phyloP scores from a whole-genome alignment of 1,139 yeast species.

The Suhomyces terraborum region DNA sequence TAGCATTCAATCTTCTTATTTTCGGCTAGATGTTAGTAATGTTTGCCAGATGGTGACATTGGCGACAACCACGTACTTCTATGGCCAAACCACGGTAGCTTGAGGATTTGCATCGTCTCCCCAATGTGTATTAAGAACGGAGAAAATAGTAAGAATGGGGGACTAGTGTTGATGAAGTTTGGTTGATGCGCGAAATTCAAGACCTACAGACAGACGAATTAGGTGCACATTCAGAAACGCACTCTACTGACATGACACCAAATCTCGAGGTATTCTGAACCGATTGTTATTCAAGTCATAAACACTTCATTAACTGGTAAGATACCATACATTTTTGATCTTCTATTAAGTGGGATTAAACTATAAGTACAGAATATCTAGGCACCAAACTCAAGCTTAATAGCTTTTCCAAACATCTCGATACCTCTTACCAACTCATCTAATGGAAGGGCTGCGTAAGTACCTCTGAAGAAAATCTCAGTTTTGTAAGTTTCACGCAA shows the following conservation, averaged over 20 bases:
- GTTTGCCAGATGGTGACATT: neutral
- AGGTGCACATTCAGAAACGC: too few species aligned
- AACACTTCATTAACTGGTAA: neutral
- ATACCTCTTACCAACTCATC: slow-evolving; percentile 62
- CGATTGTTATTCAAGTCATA: neutral
- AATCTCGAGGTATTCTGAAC: neutral
- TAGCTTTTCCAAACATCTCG: slow-evolving; percentile 64
- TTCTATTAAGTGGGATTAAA: neutral
- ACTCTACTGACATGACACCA: too few species aligned
- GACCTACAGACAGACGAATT: too few species aligned
- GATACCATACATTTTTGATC: neutral
- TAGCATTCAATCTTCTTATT: slow-evolving; percentile 81
- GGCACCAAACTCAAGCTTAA: slow-evolving; percentile 42
- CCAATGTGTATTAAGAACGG: neutral
- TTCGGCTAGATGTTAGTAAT: slow-evolving; percentile 54
- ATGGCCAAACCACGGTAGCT: slow-evolving; percentile 85
- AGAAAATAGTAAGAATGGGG: neutral
- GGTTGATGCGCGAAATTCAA: neutral
- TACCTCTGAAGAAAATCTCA: slow-evolving; percentile 80
- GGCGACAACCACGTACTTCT: slow-evolving; percentile 48
- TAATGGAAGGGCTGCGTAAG: slow-evolving; percentile 81
- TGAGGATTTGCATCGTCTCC: slow-evolving; percentile 63
- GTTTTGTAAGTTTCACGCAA: slow-evolving; percentile 38
- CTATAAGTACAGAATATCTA: slow-evolving; percentile 13
- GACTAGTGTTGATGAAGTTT: neutral